These are phyloP conservation scores for Penicillium egyptiacum DNA, from an alignment of 495 filamentous ascomycete species.

Conservation along the genomic window DNA sequence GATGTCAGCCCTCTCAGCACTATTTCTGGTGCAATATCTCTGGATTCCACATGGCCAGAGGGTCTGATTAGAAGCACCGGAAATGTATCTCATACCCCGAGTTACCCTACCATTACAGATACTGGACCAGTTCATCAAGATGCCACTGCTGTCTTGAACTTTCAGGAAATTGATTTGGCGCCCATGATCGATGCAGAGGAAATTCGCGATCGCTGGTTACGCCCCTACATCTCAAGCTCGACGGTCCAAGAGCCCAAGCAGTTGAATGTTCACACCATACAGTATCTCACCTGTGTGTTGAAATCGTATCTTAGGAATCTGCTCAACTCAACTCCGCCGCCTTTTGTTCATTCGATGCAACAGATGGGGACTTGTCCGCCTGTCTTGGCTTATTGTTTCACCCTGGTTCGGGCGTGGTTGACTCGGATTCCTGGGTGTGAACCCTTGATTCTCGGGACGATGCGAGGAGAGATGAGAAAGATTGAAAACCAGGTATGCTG, in stretches of 20 bases:
- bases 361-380: conserved; percentile 16
- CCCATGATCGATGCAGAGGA: conserved; percentile 42
- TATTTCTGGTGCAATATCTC: neutral
- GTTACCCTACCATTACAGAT: neutral
- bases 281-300: conserved; percentile 41
- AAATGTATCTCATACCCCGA: neutral
- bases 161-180: conserved; percentile 18
- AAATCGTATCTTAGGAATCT: conserved; percentile 38
- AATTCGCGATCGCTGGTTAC: conserved; percentile 37
- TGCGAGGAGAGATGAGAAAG: conserved; percentile 42
- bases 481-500: conserved; percentile 22
- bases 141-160: neutral
- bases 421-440: conserved; percentile 42
- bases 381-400: conserved; percentile 44
- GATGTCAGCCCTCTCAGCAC: neutral
- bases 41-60: neutral
- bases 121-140: neutral
- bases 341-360: conserved; percentile 43
- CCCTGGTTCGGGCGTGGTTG: conserved; percentile 45
- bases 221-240: conserved; percentile 37
- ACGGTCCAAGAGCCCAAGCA: conserved; percentile 38
- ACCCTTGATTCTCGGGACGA: conserved; percentile 27
- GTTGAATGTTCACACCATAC: conserved; percentile 32
- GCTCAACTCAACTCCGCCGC: conserved; percentile 31
- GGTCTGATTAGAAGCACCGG: too few relatives aligned